A percentile compares a stretch with the other conserved stretches of the same genome.
Conservation (phyloP, 805 yeast genomes). For the Yarrowia sp. region DNA sequence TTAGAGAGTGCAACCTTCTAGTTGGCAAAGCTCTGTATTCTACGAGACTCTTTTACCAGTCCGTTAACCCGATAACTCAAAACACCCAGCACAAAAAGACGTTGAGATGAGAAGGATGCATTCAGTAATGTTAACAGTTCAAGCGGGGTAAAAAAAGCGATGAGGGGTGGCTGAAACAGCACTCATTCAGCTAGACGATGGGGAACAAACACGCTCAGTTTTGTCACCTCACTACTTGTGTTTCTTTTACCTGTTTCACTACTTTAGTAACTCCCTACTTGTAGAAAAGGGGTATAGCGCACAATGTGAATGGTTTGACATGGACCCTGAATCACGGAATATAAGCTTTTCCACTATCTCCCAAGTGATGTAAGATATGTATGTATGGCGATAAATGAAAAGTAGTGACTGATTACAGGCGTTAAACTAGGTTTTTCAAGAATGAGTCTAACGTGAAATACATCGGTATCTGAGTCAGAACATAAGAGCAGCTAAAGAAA, state of each 20-base stretch:
- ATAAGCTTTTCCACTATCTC: conserved; percentile 1
- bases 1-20: too few species aligned
- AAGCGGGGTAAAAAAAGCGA: neutral
- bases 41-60: neutral
- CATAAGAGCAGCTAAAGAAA: neutral
- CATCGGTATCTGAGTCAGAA: conserved; percentile 15
- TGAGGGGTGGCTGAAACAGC: too few species aligned
- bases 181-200: too few species aligned
- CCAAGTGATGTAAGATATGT: conserved; percentile 14
- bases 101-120: neutral
- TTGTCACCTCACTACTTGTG: too few species aligned
- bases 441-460: neutral
- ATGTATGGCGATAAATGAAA: conserved; percentile 15
- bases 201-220: neutral
- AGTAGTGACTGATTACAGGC: conserved; percentile 4
- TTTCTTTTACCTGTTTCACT: neutral
- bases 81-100: neutral
- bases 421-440: neutral
- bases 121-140: neutral
- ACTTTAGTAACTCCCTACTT: too few species aligned
- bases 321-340: neutral
- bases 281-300: too few species aligned
- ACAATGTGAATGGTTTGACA: neutral
- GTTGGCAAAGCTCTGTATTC: too few species aligned
- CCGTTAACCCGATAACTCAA: conserved; percentile 2